Percentiles rank a stretch among this genome's conserved stretches.
Conservation (phyloP, 2,329 filamentous ascomycete genomes). For the Orbilia quercus region DNA sequence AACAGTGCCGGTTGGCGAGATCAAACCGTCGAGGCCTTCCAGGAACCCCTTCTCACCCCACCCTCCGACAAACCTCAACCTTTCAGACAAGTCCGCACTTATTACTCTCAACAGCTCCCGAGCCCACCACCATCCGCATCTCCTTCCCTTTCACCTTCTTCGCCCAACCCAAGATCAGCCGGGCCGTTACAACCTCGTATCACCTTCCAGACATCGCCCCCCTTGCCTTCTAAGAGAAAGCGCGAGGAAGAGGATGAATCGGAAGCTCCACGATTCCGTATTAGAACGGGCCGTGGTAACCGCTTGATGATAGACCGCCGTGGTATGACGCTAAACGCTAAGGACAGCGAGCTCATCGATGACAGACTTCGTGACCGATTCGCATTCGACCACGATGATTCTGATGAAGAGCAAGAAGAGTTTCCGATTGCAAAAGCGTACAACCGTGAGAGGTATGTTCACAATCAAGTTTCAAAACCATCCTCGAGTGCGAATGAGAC, state of each 20-base stretch:
- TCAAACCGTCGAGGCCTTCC: constrained; percentile 51
- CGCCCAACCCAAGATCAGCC: constrained; percentile 31
- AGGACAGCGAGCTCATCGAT: constrained; percentile 47
- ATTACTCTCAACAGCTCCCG: constrained; percentile 44
- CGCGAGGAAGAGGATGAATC: constrained; percentile 47
- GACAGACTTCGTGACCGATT: constrained; percentile 48
- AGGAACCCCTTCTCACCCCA: constrained; percentile 30
- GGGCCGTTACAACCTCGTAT: constrained; percentile 43
- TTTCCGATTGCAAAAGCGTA: constrained; percentile 23
- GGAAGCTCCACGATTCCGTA: constrained; percentile 42
- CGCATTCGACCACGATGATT: constrained; percentile 53
- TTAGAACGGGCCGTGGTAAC: constrained; percentile 29
- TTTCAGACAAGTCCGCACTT: constrained; percentile 49
- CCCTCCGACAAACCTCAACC: constrained; percentile 27
- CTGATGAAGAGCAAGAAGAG: constrained; percentile 42
- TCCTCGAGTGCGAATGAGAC: neutral
- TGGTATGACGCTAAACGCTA: constrained; percentile 36
- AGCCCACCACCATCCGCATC: constrained; percentile 48
- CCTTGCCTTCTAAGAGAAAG: constrained; percentile 45
- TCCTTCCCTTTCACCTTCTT: constrained; percentile 44
- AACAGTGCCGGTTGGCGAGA: constrained; percentile 52
- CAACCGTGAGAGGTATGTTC: constrained; percentile 49
- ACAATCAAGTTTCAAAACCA: neutral
- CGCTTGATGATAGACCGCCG: constrained; percentile 46
- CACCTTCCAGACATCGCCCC: constrained; percentile 49